Evolutionary conservation across 805 yeast genomes (phyloP).

Genomic region (Kodamaea kaohsiungensis): DNA sequence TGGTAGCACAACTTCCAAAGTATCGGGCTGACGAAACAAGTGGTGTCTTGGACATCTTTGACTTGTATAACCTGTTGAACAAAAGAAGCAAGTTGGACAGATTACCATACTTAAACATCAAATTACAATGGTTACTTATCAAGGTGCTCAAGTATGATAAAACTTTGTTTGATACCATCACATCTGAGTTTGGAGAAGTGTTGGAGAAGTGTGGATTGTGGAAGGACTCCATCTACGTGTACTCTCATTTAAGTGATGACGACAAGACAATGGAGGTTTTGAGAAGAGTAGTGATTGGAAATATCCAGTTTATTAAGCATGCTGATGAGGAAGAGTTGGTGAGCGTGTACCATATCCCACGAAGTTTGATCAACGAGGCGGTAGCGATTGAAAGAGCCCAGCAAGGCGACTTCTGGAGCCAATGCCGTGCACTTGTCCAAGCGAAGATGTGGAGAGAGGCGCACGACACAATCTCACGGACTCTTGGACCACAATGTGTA

Average conservation of each 20-base stretch:
- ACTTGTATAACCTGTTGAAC: constrained; percentile 9
- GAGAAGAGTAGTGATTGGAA: constrained; percentile 32
- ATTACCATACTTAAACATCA: constrained; percentile 27
- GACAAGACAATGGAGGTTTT: constrained; percentile 43
- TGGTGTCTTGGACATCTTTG: constrained; percentile 2
- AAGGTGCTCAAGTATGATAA: constrained; percentile 36
- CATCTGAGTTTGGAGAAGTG: constrained; percentile 46
- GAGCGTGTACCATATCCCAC: constrained; percentile 48
- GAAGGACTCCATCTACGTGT: constrained; percentile 63
- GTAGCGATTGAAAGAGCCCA: constrained; percentile 57
- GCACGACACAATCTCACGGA: constrained; percentile 51
- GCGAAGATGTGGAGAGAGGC: constrained; percentile 68
- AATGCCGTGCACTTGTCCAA: constrained; percentile 58
- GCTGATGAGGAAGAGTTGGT: constrained; percentile 39
- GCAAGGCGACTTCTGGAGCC: constrained; percentile 53
- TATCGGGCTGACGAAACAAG: not conserved
- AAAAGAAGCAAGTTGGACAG: constrained; percentile 12
- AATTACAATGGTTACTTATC: constrained; percentile 53
- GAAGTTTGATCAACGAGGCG: constrained; percentile 50
- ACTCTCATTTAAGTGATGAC: constrained; percentile 57
- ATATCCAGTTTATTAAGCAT: constrained; percentile 31
- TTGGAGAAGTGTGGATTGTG: constrained; percentile 49
- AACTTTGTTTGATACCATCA: not conserved
- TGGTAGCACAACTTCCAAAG: not conserved
- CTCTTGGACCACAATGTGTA: constrained; percentile 75